phyloP scores from a whole-genome alignment of 75 land plant species.

The Gnetum montanum region DNA sequence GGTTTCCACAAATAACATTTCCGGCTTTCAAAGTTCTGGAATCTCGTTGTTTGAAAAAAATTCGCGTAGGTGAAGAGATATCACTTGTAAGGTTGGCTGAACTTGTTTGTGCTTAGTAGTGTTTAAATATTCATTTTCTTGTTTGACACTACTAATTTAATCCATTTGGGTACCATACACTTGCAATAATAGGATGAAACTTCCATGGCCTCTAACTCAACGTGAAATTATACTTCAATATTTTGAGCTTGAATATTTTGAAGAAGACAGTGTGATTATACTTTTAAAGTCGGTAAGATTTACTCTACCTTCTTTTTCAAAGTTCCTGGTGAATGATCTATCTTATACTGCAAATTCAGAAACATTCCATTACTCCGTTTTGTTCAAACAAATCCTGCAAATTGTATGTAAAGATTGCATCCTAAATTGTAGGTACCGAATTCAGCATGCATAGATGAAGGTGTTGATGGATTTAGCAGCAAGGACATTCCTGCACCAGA shows the following conservation, averaged over 20 bases:
- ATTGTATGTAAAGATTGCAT: no score
- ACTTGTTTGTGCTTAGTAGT: neutral
- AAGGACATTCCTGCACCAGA: constrained; percentile 50
- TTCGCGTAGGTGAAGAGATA: constrained; percentile 69
- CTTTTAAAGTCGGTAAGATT: constrained; percentile 57
- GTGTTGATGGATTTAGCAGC: constrained; percentile 41
- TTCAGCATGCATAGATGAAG: constrained; percentile 24
- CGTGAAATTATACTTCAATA: constrained; percentile 72
- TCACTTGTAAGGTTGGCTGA: constrained; percentile 62
- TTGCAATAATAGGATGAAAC: constrained; percentile 77
- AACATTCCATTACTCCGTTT: no score
- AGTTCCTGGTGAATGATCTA: no score
- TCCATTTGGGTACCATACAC: constrained; percentile 12
- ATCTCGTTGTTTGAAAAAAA: constrained; percentile 45
- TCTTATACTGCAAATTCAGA: no score
- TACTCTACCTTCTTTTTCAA: no score
- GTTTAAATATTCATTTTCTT: neutral
- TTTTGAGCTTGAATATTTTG: constrained; percentile 71
- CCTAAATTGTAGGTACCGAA: constrained; percentile 42
- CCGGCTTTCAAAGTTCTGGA: constrained; percentile 75
- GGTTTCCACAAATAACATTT: constrained; percentile 82
- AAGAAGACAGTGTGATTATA: constrained; percentile 68
- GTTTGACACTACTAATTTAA: neutral
- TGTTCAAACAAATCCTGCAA: no score
- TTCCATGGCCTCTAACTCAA: constrained; percentile 82